Percentiles rank a stretch among this genome's conserved stretches.
Evolutionary conservation across 805 yeast genomes (phyloP).

Genomic region (Starmerella lactis-condensi): DNA sequence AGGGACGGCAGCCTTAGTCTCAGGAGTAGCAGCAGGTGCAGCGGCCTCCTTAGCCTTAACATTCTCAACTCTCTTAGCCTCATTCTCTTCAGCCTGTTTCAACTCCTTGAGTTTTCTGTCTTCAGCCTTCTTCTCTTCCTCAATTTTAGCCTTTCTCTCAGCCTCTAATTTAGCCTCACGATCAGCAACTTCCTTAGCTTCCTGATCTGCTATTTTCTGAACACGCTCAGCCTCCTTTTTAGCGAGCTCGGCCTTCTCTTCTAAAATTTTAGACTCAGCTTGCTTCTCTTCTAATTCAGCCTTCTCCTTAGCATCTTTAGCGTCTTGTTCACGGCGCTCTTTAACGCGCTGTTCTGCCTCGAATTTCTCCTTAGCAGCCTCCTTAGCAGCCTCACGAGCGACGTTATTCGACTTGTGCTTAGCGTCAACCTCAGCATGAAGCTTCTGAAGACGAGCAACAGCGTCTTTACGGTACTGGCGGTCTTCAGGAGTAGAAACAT

Average conservation of each 20-base stretch:
- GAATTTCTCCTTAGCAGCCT: not conserved
- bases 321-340: not conserved
- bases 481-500: constrained; percentile 20
- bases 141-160: not conserved
- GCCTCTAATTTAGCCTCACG: too few relatives aligned
- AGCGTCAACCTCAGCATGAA: constrained; percentile 19
- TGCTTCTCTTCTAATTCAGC: constrained; percentile 1
- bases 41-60: constrained; percentile 1
- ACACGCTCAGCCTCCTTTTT: not conserved
- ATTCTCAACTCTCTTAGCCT: not conserved
- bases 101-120: not conserved
- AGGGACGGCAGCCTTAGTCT: not conserved
- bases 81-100: not conserved
- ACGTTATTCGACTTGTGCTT: not conserved
- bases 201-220: not conserved
- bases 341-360: not conserved
- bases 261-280: not conserved
- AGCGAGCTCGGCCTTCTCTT: not conserved
- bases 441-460: constrained; percentile 20
- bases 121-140: not conserved
- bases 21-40: not conserved
- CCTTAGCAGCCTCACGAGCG: constrained; percentile 1
- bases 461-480: constrained; percentile 21
- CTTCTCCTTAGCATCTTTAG: not conserved
- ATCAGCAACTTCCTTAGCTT: too few relatives aligned